phyloP scores from a whole-genome alignment of 768 basidiomycete species.

The Phanerodontia chrysosporium region DNA sequence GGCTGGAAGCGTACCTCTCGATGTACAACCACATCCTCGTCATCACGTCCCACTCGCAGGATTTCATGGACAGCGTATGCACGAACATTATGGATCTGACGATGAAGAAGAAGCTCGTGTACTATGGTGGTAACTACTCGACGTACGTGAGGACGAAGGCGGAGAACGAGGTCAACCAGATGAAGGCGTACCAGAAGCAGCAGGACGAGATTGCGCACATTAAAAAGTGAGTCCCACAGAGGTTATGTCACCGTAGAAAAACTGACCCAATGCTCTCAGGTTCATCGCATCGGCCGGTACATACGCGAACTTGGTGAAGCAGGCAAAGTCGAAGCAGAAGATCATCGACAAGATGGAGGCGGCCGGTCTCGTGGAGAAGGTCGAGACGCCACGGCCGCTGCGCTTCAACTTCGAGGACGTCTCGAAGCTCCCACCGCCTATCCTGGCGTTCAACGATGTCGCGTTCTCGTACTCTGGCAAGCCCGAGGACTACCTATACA shows the following conservation, averaged over 20 bases:
- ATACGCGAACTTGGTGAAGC: slow-evolving; percentile 96
- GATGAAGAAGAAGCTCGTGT: slow-evolving; percentile 84
- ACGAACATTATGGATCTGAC: slow-evolving; percentile 98
- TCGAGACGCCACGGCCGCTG: slow-evolving; percentile 69
- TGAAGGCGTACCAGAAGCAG: slow-evolving; percentile 99
- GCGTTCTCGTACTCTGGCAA: slow-evolving; percentile 95
- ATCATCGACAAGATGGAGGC: slow-evolving; percentile 99
- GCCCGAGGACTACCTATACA: slow-evolving; percentile 83
- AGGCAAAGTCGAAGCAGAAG: slow-evolving; percentile 99
- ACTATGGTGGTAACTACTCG: slow-evolving; percentile 95
- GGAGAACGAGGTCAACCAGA: slow-evolving; percentile 99
- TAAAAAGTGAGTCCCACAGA: slow-evolving; percentile 68
- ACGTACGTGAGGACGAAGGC: slow-evolving; percentile 94
- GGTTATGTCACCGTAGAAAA: background rate
- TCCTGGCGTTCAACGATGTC: slow-evolving; percentile 92
- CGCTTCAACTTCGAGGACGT: slow-evolving; percentile 97
- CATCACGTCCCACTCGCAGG: slow-evolving; percentile 97
- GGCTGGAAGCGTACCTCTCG: slow-evolving; percentile 96
- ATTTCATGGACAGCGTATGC: slow-evolving; percentile 98
- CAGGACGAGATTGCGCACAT: slow-evolving; percentile 98
- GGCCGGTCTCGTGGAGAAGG: slow-evolving; percentile 91
- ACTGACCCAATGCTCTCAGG: slow-evolving; percentile 33
- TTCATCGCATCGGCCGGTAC: slow-evolving; percentile 99
- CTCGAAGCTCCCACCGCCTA: slow-evolving; percentile 89
- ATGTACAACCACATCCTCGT: slow-evolving; percentile 99